phyloP scores from a whole-genome alignment of 2,329 filamentous ascomycete species.

The Teratosphaeria viscida region DNA sequence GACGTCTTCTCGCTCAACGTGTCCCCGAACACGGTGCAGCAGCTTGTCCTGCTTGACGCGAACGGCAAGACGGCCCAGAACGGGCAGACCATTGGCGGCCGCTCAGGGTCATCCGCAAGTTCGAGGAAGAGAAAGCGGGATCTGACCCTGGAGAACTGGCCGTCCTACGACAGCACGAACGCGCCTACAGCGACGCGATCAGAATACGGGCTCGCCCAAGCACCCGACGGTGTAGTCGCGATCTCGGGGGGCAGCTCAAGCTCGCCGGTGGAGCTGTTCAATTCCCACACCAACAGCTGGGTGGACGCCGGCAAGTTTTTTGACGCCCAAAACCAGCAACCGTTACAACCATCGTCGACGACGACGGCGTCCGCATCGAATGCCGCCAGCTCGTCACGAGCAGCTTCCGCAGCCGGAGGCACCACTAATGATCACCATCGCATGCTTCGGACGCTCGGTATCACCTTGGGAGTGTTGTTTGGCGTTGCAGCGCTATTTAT shows the following conservation, averaged over 20 bases:
- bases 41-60: slow-evolving; percentile 55
- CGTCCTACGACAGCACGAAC: slow-evolving; percentile 63
- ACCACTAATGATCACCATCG: slow-evolving; percentile 30
- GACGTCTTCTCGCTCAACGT: slow-evolving; percentile 66
- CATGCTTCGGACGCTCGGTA: slow-evolving; percentile 59
- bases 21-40: slow-evolving; percentile 64
- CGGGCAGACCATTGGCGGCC: slow-evolving; percentile 36
- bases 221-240: slow-evolving; percentile 56
- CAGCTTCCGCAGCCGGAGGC: slow-evolving; percentile 24
- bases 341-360: slow-evolving; percentile 17
- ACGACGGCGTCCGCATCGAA: slow-evolving; percentile 21
- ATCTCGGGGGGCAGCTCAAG: slow-evolving; percentile 64
- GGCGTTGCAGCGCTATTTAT: slow-evolving; percentile 63
- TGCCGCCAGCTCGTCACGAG: slow-evolving; percentile 17
- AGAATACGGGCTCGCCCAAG: slow-evolving; percentile 64
- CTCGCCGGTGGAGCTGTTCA: slow-evolving; percentile 65
- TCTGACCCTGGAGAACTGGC: slow-evolving; percentile 57
- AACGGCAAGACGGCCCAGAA: slow-evolving; percentile 43
- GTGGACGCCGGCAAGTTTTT: slow-evolving; percentile 59
- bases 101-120: slow-evolving; percentile 9
- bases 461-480: slow-evolving; percentile 70
- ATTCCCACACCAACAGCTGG: slow-evolving; percentile 68
- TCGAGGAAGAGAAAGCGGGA: slow-evolving; percentile 36
- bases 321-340: slow-evolving; percentile 32
- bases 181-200: slow-evolving; percentile 56